Conservation (phyloP, 176 grass and related monocot genomes). For the Cenchrus fungigraminus region DNA sequence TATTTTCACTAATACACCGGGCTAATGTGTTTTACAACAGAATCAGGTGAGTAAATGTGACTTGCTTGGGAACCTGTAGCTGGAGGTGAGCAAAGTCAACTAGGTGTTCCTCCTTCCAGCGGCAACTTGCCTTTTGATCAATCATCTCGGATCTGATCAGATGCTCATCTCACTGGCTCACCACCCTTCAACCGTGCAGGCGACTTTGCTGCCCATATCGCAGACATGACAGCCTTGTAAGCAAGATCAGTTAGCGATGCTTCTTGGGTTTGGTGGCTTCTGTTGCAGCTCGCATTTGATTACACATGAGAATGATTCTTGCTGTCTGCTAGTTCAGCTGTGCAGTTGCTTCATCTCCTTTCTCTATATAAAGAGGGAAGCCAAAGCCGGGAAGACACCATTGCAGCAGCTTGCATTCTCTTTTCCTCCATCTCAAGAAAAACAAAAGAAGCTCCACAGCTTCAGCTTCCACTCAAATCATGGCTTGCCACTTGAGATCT, state of each 20-base stretch:
- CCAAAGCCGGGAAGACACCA: not conserved
- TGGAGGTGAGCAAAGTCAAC: conserved; percentile 4
- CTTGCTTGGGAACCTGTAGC: not conserved
- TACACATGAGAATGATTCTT: conserved; percentile 28
- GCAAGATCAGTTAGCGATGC: not conserved
- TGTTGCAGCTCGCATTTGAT: not conserved
- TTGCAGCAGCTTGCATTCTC: conserved; percentile 10
- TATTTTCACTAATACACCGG: not conserved
- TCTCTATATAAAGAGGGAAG: conserved; percentile 24
- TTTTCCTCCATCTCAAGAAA: not conserved
- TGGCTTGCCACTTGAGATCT: conserved; percentile 17
- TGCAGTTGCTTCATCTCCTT: conserved; percentile 1
- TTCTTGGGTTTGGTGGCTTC: not conserved
- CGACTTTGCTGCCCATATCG: not conserved
- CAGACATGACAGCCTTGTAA: conserved; percentile 27
- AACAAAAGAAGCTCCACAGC: not conserved
- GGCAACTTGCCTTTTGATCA: not conserved
- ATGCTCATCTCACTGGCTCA: not conserved
- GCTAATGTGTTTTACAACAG: not conserved
- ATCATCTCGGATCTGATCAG: not conserved
- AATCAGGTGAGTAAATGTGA: not conserved
- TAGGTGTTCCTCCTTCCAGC: not conserved
- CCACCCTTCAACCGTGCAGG: not conserved
- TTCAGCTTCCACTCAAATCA: not conserved
- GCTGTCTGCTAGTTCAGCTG: conserved; percentile 18